Percentiles rank a stretch among this genome's conserved stretches.
Evolutionary conservation across 176 grass and related monocot genomes (phyloP).

Genomic region (Pontederia paniculata): DNA sequence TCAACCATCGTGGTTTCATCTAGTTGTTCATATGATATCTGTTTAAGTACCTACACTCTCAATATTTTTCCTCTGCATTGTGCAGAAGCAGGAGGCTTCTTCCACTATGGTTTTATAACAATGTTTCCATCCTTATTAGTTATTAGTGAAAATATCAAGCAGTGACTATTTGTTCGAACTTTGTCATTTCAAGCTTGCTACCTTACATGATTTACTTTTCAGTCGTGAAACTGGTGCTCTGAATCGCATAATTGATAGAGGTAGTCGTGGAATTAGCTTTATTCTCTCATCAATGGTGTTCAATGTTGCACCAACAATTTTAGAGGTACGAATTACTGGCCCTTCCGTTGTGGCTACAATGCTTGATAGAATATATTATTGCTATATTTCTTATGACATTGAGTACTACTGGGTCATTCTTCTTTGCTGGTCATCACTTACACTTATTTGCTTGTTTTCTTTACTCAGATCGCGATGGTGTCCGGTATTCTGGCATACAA

Average conservation of each 20-base stretch:
- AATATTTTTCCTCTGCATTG: no score
- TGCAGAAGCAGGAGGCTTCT: no score
- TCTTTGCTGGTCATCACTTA: slow-evolving; percentile 7
- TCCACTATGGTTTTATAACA: no score
- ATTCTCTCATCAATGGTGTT: slow-evolving; percentile 92
- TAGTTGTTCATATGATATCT: no score
- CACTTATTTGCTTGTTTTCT: slow-evolving; percentile 9
- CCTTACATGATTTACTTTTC: slow-evolving; percentile 35
- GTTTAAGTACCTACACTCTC: no score
- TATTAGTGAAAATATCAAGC: no score
- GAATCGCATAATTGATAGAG: slow-evolving; percentile 96
- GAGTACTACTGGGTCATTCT: neutral
- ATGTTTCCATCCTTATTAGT: no score
- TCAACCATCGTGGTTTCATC: no score
- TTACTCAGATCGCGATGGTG: slow-evolving; percentile 84
- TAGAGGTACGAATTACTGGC: slow-evolving; percentile 56
- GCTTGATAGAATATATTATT: neutral
- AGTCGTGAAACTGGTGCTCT: slow-evolving; percentile 94
- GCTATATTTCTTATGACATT: neutral
- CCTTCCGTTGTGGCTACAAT: neutral
- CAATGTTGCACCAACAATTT: slow-evolving; percentile 83
- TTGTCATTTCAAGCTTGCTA: slow-evolving; percentile 15
- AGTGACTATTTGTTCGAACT: neutral
- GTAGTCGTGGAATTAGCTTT: slow-evolving; percentile 91
- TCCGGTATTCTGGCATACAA: slow-evolving; percentile 93